Conservation (phyloP, 768 basidiomycete genomes). For the Leccinum subtestaceum region DNA sequence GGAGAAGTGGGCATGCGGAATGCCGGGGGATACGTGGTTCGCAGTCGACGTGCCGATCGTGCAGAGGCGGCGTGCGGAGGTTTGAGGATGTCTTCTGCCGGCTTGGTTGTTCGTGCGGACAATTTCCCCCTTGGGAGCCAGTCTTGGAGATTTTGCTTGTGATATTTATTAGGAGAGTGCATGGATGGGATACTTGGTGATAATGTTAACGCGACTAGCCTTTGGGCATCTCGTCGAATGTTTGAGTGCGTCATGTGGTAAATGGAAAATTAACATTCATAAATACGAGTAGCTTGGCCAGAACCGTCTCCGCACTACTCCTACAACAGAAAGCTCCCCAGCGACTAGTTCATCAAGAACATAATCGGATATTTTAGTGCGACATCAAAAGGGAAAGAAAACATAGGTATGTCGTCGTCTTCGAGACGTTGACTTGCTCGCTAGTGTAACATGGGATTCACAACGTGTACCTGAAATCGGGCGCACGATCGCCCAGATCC, state of each 20-base stretch:
- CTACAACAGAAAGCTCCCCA: neutral
- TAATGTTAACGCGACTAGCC: neutral
- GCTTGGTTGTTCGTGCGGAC: neutral
- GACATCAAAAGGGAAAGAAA: neutral
- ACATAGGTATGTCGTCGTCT: neutral
- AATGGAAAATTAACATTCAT: too few species aligned
- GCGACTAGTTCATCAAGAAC: neutral
- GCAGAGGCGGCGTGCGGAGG: neutral
- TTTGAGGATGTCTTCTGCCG: neutral
- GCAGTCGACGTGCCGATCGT: neutral
- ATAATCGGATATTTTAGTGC: neutral
- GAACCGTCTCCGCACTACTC: neutral
- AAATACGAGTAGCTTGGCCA: neutral
- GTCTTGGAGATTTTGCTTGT: neutral
- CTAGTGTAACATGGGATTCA: slow-evolving; percentile 16
- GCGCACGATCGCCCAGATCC: slow-evolving; percentile 57
- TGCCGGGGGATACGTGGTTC: neutral
- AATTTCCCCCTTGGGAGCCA: neutral
- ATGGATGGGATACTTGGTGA: neutral
- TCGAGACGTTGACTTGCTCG: neutral
- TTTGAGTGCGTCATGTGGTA: neutral
- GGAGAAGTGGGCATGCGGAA: neutral
- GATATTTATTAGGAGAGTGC: neutral
- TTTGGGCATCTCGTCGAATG: neutral
- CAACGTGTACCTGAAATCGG: slow-evolving; percentile 58